Evolutionary conservation across 345 rosid species (phyloP).

Genomic region (Camelina neglecta): DNA sequence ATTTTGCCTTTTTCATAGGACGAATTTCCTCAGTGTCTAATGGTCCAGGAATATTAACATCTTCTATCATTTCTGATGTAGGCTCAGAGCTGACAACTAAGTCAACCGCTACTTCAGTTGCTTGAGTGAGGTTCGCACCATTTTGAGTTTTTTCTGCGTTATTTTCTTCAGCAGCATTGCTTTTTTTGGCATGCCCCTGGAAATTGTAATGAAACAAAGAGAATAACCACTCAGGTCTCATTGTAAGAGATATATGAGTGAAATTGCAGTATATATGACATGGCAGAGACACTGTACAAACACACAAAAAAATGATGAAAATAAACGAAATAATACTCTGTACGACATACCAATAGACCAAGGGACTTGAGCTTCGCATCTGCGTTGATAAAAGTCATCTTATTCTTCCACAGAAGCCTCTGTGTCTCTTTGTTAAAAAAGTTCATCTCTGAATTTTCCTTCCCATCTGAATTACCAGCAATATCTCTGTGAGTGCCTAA

Average conservation of each 20-base stretch:
- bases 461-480: constrained; percentile 32
- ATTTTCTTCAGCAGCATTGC: constrained; percentile 50
- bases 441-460: constrained; percentile 63
- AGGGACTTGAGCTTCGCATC: constrained; percentile 71
- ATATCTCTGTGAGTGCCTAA: constrained; percentile 60
- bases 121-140: constrained; percentile 33
- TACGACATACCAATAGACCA: constrained; percentile 68
- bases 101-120: constrained; percentile 33
- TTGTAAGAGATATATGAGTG: neutral
- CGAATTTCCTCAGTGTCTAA: constrained; percentile 52
- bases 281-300: neutral
- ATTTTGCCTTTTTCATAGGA: constrained; percentile 76
- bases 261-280: neutral
- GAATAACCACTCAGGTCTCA: neutral
- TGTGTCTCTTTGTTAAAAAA: constrained; percentile 76
- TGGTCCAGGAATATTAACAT: constrained; percentile 45
- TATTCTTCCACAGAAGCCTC: constrained; percentile 90
- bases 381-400: constrained; percentile 72
- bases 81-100: constrained; percentile 46
- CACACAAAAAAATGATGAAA: neutral
- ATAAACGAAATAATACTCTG: neutral
- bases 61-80: constrained; percentile 36
- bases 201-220: constrained; percentile 15
- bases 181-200: constrained; percentile 58
- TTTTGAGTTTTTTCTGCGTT: constrained; percentile 41